Conservation (phyloP, 2,329 filamentous ascomycete species). For the Penicillium brevicompactum region DNA sequence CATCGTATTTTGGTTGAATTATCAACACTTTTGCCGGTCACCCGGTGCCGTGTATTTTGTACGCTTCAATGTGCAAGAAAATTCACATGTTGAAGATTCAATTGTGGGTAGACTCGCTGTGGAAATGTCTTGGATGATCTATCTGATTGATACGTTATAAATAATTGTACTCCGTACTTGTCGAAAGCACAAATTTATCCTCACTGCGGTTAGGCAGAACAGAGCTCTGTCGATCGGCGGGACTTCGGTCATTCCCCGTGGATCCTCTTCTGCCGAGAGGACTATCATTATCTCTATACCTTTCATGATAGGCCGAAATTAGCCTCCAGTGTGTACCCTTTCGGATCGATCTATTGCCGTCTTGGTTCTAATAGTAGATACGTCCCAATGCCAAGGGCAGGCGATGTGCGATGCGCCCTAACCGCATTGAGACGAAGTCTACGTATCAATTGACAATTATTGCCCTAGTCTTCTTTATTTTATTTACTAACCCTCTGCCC, state of each 20-base stretch:
- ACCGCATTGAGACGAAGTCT: not conserved
- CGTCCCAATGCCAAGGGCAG: not conserved
- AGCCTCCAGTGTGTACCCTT: not conserved
- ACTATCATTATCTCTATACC: conserved; percentile 3
- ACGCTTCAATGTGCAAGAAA: no score
- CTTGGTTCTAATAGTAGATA: not conserved
- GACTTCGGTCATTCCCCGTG: conserved; percentile 5
- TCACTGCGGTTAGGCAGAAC: not conserved
- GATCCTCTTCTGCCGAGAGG: not conserved
- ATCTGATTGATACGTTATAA: not conserved
- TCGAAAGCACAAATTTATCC: not conserved
- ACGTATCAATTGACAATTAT: not conserved
- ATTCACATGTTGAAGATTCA: no score
- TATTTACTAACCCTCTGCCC: not conserved
- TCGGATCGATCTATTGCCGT: not conserved
- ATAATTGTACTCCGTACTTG: not conserved
- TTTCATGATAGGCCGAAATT: not conserved
- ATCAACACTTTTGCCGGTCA: not conserved
- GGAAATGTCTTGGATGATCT: not conserved
- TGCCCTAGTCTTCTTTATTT: not conserved
- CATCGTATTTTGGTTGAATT: not conserved
- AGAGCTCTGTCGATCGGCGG: not conserved
- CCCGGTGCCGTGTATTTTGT: no score
- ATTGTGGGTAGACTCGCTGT: not conserved
- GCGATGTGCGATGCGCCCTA: not conserved